Percentiles rank a stretch among this genome's conserved stretches.
Evolutionary conservation across 208 protist species (phyloP).

Genomic region (Leishmania braziliensis): DNA sequence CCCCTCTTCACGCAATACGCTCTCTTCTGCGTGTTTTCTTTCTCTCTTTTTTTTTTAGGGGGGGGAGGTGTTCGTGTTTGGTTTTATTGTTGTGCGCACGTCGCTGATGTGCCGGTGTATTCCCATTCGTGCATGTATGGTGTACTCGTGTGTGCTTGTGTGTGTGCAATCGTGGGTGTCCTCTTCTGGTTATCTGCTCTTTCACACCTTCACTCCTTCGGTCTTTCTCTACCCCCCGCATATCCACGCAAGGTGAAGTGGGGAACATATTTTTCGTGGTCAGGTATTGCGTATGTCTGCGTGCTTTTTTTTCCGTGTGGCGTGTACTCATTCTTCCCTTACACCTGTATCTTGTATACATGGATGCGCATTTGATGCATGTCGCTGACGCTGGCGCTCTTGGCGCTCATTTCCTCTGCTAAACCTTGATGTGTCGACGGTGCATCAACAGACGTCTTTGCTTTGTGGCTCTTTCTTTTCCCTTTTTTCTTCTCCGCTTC

Average conservation of each 20-base stretch:
- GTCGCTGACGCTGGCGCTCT: not conserved
- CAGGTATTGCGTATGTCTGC: not conserved
- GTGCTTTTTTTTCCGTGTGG: not conserved
- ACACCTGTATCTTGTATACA: not conserved
- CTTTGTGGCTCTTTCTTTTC: not conserved
- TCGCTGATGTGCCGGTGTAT: not conserved
- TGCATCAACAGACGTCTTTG: not conserved
- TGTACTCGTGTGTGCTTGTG: not conserved
- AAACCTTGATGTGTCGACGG: not conserved
- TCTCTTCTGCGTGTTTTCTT: not conserved
- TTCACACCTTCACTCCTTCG: no score
- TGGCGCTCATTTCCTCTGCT: not conserved
- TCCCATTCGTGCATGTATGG: not conserved
- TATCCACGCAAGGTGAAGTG: not conserved
- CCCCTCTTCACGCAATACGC: not conserved
- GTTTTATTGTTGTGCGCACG: not conserved
- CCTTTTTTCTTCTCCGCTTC: not conserved
- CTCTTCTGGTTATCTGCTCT: no score
- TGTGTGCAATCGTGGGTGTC: not conserved
- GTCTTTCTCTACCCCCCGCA: not conserved
- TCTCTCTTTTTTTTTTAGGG: slow-evolving; percentile 1
- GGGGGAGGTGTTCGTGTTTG: not conserved
- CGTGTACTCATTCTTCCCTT: not conserved
- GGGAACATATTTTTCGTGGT: not conserved
- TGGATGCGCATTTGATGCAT: not conserved